phyloP scores from a whole-genome alignment of 108 stramenopile species.

The Thalassiosira profunda region DNA sequence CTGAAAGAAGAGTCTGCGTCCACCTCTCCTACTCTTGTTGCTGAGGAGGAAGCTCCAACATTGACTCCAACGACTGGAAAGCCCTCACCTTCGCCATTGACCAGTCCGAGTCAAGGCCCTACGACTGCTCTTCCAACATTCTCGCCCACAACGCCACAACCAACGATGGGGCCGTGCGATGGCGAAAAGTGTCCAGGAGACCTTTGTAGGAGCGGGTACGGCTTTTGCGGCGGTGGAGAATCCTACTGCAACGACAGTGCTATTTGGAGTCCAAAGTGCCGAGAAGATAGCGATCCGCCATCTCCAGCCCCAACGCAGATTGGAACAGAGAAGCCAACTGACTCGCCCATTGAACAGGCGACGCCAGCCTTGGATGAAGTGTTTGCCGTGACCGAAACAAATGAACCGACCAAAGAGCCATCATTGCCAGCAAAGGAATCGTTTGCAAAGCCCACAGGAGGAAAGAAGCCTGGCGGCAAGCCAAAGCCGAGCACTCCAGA shows the following conservation, averaged over 20 bases:
- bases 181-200: slow-evolving; percentile 38
- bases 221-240: slow-evolving; percentile 41
- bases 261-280: slow-evolving; percentile 33
- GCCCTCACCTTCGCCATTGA: slow-evolving; percentile 1
- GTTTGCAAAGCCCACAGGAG: slow-evolving; percentile 33
- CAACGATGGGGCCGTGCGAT: slow-evolving; percentile 39
- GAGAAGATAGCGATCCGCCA: slow-evolving; percentile 11
- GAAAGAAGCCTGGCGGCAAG: slow-evolving; percentile 32
- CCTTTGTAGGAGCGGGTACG: slow-evolving; percentile 32
- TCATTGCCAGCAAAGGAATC: slow-evolving; percentile 1
- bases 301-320: background rate
- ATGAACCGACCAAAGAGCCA: background rate
- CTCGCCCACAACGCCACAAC: slow-evolving; percentile 29
- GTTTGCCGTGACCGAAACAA: slow-evolving; percentile 1
- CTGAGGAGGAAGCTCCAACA: background rate
- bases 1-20: background rate
- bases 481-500: slow-evolving; percentile 9
- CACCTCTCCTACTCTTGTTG: background rate
- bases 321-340: background rate
- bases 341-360: background rate
- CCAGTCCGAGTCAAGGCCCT: background rate
- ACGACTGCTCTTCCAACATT: background rate
- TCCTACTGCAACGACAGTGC: slow-evolving; percentile 39
- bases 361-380: slow-evolving; percentile 4
- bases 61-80: background rate